These are phyloP conservation scores for Hylodesmum podocarpum DNA, from an alignment of 306 rosid species.

Conservation along the genomic window DNA sequence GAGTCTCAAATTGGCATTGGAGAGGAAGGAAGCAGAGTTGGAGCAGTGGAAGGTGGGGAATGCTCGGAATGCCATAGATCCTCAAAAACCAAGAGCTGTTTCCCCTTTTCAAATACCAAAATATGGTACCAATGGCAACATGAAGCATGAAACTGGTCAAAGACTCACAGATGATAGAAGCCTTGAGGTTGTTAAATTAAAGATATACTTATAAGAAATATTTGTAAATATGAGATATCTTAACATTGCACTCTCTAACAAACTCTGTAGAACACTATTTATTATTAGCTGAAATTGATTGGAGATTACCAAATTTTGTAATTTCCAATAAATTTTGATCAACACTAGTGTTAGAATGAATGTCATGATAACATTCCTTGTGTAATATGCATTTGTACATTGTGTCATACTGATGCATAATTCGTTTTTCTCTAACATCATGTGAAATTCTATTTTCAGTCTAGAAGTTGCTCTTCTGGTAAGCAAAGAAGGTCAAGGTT, in stretches of 20 bases:
- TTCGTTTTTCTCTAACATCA: conserved; percentile 4
- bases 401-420: neutral
- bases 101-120: conserved; percentile 81
- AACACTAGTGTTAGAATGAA: too few relatives aligned
- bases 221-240: too few relatives aligned
- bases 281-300: too few relatives aligned
- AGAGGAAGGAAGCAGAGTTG: conserved; percentile 80
- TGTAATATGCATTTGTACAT: neutral
- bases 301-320: too few relatives aligned
- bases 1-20: conserved; percentile 70
- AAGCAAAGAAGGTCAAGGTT: conserved; percentile 89
- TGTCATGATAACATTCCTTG: too few relatives aligned
- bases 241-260: too few relatives aligned
- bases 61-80: conserved; percentile 46
- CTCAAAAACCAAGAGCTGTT: conserved; percentile 71
- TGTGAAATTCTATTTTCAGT: conserved; percentile 47
- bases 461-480: conserved; percentile 94
- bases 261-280: too few relatives aligned
- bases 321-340: too few relatives aligned
- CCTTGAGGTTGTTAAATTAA: conserved; percentile 50
- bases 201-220: neutral
- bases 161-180: conserved; percentile 54
- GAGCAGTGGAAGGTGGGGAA: conserved; percentile 63
- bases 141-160: conserved; percentile 59
- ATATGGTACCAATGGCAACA: conserved; percentile 42